These are phyloP conservation scores for Zygnema circumcarinatum DNA, from an alignment of 139 green algal species.

Conservation along the genomic window DNA sequence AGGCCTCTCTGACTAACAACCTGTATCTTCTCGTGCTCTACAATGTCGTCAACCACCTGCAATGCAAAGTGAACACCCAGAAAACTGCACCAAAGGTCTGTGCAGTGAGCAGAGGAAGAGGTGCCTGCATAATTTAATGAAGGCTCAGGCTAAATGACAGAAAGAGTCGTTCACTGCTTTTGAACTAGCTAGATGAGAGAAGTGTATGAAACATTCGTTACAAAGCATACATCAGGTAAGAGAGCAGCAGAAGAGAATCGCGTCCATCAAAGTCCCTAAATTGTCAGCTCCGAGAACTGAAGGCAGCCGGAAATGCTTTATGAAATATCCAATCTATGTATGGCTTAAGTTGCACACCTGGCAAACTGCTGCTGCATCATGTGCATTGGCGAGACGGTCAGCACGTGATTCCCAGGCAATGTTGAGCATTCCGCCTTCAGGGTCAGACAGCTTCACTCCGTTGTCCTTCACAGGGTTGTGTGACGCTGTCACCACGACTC, in stretches of 20 bases:
- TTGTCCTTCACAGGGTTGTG: conserved; percentile 96
- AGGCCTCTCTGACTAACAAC: background rate
- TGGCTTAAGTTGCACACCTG: conserved; percentile 36
- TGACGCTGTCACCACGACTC: conserved; percentile 95
- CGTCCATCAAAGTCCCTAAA: no score
- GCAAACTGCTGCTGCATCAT: conserved; percentile 34
- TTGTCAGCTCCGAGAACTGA: no score
- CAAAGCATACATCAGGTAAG: no score
- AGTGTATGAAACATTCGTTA: no score
- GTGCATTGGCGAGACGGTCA: conserved; percentile 76
- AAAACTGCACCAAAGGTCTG: background rate
- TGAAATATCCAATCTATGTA: no score
- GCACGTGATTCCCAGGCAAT: conserved; percentile 74
- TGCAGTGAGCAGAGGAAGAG: background rate
- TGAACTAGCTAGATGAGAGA: no score
- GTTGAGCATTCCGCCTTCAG: conserved; percentile 61
- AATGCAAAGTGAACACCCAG: background rate
- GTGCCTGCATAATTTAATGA: no score
- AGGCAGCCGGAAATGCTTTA: no score
- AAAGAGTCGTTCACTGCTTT: no score
- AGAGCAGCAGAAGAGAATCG: no score
- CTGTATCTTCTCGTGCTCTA: background rate
- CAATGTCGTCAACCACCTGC: conserved; percentile 38
- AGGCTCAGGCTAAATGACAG: no score
- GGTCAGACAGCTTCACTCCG: conserved; percentile 89